A percentile compares a stretch with the other conserved stretches of the same genome.
Conservation (phyloP, 306 rosid genomes). For the Corylus americana region DNA sequence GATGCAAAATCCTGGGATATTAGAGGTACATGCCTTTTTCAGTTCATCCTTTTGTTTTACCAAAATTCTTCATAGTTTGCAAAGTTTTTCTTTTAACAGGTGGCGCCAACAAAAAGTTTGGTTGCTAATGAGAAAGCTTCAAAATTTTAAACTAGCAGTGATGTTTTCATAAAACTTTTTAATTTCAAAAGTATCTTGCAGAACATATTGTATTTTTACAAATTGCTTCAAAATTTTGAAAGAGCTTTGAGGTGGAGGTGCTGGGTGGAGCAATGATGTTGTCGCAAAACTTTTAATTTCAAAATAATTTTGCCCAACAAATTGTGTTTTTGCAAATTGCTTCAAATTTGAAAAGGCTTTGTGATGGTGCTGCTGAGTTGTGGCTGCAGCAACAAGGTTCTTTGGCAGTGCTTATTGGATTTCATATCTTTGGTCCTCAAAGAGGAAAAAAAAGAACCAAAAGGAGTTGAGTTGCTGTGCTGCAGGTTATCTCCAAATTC, state of each 20-base stretch:
- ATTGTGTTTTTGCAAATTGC: constrained; percentile 2
- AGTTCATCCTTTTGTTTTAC: constrained; percentile 12
- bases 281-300: not conserved
- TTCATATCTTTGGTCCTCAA: not conserved
- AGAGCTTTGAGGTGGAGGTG: constrained; percentile 4
- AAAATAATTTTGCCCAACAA: not conserved
- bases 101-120: too few relatives aligned
- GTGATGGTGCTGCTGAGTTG: constrained; percentile 8
- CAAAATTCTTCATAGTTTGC: not conserved
- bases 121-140: not conserved
- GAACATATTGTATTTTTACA: not conserved
- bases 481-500: not conserved
- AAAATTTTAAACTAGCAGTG: not conserved
- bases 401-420: not conserved
- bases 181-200: not conserved
- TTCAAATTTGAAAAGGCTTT: constrained; percentile 9
- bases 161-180: not conserved
- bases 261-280: not conserved
- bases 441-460: not conserved
- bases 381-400: not conserved
- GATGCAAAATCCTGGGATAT: constrained; percentile 94
- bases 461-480: constrained; percentile 17
- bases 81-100: too few relatives aligned
- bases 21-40: constrained; percentile 60
- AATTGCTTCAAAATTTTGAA: constrained; percentile 15